These are phyloP conservation scores for Backusella macrospora DNA, from an alignment of 192 early-diverging fungal species.

Conservation along the genomic window DNA sequence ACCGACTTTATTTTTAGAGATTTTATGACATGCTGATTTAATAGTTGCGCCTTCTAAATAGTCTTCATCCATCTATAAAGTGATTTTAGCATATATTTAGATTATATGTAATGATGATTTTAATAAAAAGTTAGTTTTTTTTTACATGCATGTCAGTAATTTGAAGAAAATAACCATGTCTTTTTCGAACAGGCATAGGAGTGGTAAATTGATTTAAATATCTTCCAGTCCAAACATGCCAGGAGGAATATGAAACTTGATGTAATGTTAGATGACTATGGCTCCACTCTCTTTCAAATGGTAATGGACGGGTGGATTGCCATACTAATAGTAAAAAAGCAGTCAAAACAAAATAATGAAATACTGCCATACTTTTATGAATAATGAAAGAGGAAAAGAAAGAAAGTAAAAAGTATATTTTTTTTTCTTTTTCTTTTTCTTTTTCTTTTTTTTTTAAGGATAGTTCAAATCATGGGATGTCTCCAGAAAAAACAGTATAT, in stretches of 20 bases:
- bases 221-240: conserved; percentile 5
- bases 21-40: conserved; percentile 61
- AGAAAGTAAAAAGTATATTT: neutral
- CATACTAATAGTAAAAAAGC: conserved; percentile 1
- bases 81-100: too few relatives aligned
- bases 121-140: too few relatives aligned
- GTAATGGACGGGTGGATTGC: neutral
- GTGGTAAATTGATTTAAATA: neutral
- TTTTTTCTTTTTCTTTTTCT: neutral
- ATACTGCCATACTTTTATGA: neutral
- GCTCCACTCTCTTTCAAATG: neutral
- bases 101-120: too few relatives aligned
- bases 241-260: conserved; percentile 3
- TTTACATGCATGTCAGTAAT: conserved; percentile 72
- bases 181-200: neutral
- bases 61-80: conserved; percentile 31
- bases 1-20: conserved; percentile 23
- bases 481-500: too few relatives aligned
- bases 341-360: neutral
- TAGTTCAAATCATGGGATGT: too few relatives aligned
- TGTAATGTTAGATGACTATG: conserved; percentile 1
- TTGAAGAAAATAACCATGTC: conserved; percentile 61
- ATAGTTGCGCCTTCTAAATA: conserved; percentile 55
- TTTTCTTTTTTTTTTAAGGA: neutral
- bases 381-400: neutral